Base-by-base conservation (phyloP, 2,329 filamentous ascomycete genomes). In the Hymenoscyphus fructigenus region DNA sequence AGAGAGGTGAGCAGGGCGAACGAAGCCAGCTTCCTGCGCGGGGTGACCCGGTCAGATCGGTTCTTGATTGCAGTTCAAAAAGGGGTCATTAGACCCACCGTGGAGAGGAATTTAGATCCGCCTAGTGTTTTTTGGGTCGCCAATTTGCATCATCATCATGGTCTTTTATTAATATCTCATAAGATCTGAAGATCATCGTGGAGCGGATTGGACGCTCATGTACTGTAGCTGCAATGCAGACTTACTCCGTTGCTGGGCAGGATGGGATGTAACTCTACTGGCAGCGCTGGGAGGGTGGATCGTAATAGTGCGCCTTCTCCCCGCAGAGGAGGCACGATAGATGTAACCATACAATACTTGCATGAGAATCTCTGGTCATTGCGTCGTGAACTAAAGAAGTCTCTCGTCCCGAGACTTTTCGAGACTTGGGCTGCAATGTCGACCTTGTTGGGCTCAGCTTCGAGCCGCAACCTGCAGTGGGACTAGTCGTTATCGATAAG, bases 11-110 rank as follows among this genome's bases (percentile, higher is more conserved):
- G 59, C 17, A 60, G 17, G 23, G 23, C n/a, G 26, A 60, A 10
- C 29, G 15, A 47, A n/a, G 15, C 38, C 23, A 50, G 14, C n/a
- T 28, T 50, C 26, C 59, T 60, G 23, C 38, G 55, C 36, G 17
- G 59, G 59, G 41, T 60, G 32, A 50, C 59, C 59, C 41, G 32
- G 59, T 50, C 44, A 50, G 59, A 36, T 60, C 59, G 44, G 26
- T 41, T 28, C 38, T 41, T 23, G n/a, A 50, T 50, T 50, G 20
- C 44, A 10, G 44, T 47, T 50, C 20, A 26, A 53, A 53, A 53
- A 26, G 47, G 38, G 38, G 34, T 28, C 32, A 59, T 41, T 36
- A 41, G 57, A 38, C 38, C 57, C 57, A 59, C 57, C 34, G 34
- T 41, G 57, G 41, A 28, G 59, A 47, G 44, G 17, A 41, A 41